Evolutionary conservation across 208 protist species (phyloP).

Genomic region (Leishmania martiniquensis): DNA sequence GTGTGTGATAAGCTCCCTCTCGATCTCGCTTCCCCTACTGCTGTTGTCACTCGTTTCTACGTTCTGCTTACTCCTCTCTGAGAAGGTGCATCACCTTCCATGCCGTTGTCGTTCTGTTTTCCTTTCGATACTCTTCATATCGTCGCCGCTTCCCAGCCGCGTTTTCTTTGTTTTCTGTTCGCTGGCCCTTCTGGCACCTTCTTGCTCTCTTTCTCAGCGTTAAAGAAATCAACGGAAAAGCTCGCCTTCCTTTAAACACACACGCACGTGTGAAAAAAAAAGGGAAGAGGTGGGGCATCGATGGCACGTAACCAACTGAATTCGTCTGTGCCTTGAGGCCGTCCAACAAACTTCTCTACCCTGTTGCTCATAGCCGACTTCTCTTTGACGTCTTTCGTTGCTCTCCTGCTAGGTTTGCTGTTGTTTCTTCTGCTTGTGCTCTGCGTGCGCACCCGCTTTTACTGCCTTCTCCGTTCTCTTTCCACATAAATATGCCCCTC

Average conservation of each 20-base stretch:
- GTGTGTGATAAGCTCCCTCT: neutral
- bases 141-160: neutral
- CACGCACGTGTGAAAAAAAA: too few species aligned
- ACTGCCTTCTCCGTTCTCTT: conserved; percentile 2
- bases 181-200: neutral
- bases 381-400: neutral
- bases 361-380: neutral
- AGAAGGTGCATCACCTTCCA: too few species aligned
- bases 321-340: neutral
- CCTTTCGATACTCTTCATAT: too few species aligned
- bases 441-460: too few species aligned
- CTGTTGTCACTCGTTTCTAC: neutral
- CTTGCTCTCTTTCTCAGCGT: neutral
- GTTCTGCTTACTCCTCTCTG: too few species aligned
- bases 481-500: too few species aligned
- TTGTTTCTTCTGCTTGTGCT: neutral
- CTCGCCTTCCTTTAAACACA: too few species aligned
- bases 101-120: neutral
- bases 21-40: too few species aligned
- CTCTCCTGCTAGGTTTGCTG: neutral
- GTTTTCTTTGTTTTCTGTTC: neutral
- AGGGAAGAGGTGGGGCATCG: neutral
- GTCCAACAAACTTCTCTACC: neutral
- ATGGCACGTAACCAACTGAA: neutral
- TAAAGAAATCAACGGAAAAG: neutral